These are phyloP conservation scores for Calocera cornea DNA, from an alignment of 768 basidiomycete species.

Conservation along the genomic window DNA sequence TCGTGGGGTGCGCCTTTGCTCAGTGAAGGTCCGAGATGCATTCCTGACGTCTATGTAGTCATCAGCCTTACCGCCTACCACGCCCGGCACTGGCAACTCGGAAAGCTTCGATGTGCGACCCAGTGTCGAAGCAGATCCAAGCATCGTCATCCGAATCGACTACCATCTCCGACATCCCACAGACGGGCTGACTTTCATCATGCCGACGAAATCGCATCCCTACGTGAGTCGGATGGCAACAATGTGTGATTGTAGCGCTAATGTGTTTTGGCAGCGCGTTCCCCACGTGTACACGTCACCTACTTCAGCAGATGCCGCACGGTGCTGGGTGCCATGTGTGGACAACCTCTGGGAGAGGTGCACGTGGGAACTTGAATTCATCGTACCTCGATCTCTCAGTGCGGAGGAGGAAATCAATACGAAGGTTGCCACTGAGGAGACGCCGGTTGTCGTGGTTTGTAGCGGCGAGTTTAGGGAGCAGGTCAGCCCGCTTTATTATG, in stretches of 20 bases:
- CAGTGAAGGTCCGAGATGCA: slow-evolving; percentile 20
- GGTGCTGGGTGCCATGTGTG: slow-evolving; percentile 97
- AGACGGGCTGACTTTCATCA: slow-evolving; percentile 73
- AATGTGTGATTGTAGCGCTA: background rate
- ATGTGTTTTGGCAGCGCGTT: slow-evolving; percentile 51
- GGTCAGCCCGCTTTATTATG: slow-evolving; percentile 29
- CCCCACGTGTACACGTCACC: slow-evolving; percentile 88
- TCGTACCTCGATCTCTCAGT: slow-evolving; percentile 69
- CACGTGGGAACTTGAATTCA: slow-evolving; percentile 96
- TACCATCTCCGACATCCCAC: slow-evolving; percentile 73
- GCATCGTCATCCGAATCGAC: slow-evolving; percentile 51
- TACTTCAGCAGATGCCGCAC: slow-evolving; percentile 76
- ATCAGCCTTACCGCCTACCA: background rate
- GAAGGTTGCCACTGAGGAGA: slow-evolving; percentile 33
- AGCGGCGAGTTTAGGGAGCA: slow-evolving; percentile 93
- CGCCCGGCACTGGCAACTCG: slow-evolving; percentile 1
- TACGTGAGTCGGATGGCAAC: slow-evolving; percentile 41
- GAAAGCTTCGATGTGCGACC: slow-evolving; percentile 10
- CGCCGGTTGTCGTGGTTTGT: slow-evolving; percentile 76
- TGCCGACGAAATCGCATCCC: slow-evolving; percentile 70
- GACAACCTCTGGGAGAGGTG: slow-evolving; percentile 93
- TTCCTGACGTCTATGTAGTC: slow-evolving; percentile 7
- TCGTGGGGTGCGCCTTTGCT: slow-evolving; percentile 41
- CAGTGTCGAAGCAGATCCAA: slow-evolving; percentile 57
- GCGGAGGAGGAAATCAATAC: slow-evolving; percentile 37